Conservation (phyloP, 75 land plant genomes). For the Ceratopteris richardii region DNA sequence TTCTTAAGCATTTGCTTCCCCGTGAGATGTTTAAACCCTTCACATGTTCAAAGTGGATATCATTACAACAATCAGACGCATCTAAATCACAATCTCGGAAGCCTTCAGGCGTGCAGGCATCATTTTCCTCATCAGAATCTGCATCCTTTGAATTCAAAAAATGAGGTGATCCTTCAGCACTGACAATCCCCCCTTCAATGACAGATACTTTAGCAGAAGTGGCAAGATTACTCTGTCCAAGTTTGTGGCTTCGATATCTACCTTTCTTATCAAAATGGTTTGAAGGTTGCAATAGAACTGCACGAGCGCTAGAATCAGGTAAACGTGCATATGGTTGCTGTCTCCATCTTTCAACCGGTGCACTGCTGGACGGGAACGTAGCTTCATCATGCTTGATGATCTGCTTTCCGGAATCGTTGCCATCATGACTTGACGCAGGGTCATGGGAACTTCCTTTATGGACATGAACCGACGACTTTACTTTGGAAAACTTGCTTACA, state of each 20-base stretch:
- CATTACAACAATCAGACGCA: constrained; percentile 10
- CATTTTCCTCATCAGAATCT: constrained; percentile 5
- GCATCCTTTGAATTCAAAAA: not conserved
- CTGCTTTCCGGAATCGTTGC: no score
- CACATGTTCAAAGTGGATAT: no score
- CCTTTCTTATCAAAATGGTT: not conserved
- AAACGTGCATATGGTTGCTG: not conserved
- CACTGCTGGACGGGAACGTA: no score
- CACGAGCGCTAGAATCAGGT: not conserved
- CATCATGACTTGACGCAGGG: no score
- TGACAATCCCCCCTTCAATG: not conserved
- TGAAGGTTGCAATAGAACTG: not conserved
- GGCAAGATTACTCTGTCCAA: not conserved
- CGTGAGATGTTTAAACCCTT: constrained; percentile 9
- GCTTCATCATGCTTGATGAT: no score
- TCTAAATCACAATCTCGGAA: constrained; percentile 18
- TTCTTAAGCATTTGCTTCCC: not conserved
- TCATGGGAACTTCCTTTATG: no score
- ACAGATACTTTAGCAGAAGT: not conserved
- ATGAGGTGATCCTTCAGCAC: not conserved
- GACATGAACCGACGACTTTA: no score
- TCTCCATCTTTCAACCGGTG: not conserved
- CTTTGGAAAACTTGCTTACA: no score
- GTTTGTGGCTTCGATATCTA: not conserved
- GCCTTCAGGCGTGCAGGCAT: constrained; percentile 12